Evolutionary conservation across 192 early-diverging fungal genomes (phyloP).

Genomic region (Backusella macrospora): DNA sequence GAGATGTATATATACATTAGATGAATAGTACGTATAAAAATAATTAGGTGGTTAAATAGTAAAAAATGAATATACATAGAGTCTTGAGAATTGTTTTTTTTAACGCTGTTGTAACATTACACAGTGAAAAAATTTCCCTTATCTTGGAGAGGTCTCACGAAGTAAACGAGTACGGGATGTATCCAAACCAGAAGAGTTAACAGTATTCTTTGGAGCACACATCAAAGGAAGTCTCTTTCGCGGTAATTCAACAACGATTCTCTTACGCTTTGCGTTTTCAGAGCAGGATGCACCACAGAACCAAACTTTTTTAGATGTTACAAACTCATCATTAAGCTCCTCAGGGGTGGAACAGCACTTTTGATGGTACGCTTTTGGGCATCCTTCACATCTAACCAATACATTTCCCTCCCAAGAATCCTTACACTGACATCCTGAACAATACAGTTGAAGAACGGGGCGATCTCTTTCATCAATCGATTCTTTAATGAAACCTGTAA

Average conservation of each 20-base stretch:
- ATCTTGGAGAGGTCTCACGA: constrained; percentile 23
- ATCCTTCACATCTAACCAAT: constrained; percentile 83
- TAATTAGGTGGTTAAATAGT: not conserved
- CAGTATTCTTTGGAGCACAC: constrained; percentile 54
- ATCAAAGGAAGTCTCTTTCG: constrained; percentile 65
- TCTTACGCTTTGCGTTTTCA: constrained; percentile 54
- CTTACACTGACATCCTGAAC: constrained; percentile 73
- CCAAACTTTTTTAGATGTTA: constrained; percentile 54
- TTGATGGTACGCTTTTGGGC: constrained; percentile 81
- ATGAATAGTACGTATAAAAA: not conserved
- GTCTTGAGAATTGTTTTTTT: constrained; percentile 12
- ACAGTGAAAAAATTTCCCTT: not conserved
- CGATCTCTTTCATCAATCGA: constrained; percentile 76
- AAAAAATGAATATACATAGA: constrained; percentile 13
- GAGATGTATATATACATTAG: constrained; percentile 7
- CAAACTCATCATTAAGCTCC: constrained; percentile 50
- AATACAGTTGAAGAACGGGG: constrained; percentile 89
- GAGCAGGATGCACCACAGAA: constrained; percentile 65
- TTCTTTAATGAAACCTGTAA: constrained; percentile 76
- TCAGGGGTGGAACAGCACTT: constrained; percentile 50
- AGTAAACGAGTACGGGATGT: constrained; percentile 20
- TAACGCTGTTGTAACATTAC: constrained; percentile 10
- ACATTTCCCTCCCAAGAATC: constrained; percentile 63
- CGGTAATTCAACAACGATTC: constrained; percentile 63
- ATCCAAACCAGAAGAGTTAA: not conserved